Evolutionary conservation across 192 early-diverging fungal species (phyloP).

Genomic region (Gigaspora rosea): DNA sequence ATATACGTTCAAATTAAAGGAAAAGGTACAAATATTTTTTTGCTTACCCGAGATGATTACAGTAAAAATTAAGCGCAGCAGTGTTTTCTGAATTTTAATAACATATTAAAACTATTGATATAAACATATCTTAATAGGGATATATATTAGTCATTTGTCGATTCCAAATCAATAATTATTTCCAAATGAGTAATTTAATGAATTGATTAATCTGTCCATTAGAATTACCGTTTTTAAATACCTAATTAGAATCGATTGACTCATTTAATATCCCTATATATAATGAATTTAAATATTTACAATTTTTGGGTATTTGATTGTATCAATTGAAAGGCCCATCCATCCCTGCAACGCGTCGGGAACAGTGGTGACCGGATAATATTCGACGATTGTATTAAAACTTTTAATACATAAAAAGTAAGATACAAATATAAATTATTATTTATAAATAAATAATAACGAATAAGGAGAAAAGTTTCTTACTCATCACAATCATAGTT

Average conservation of each 20-base stretch:
- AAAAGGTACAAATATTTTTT: neutral
- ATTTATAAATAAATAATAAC: neutral
- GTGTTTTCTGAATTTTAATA: constrained; percentile 42
- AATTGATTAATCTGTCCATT: too few species aligned
- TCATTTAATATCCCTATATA: neutral
- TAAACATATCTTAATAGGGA: too few species aligned
- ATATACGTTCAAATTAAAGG: neutral
- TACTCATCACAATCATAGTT: constrained; percentile 11
- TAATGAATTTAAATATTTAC: constrained; percentile 34
- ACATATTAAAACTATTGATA: neutral
- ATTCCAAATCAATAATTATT: too few species aligned
- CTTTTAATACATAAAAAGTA: neutral
- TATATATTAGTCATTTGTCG: too few species aligned
- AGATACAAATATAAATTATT: neutral
- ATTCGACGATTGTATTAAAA: neutral
- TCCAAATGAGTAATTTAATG: too few species aligned
- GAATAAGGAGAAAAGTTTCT: neutral
- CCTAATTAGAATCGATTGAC: neutral
- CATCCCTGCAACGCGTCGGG: constrained; percentile 37
- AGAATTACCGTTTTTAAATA: neutral
- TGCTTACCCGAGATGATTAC: constrained; percentile 48
- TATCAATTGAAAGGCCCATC: constrained; percentile 59
- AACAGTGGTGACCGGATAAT: constrained; percentile 38
- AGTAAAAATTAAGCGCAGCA: constrained; percentile 58
- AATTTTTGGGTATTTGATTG: constrained; percentile 58